Evolutionary conservation across 176 grass and related monocot species (phyloP).

Genomic region (Triticum turgidum): DNA sequence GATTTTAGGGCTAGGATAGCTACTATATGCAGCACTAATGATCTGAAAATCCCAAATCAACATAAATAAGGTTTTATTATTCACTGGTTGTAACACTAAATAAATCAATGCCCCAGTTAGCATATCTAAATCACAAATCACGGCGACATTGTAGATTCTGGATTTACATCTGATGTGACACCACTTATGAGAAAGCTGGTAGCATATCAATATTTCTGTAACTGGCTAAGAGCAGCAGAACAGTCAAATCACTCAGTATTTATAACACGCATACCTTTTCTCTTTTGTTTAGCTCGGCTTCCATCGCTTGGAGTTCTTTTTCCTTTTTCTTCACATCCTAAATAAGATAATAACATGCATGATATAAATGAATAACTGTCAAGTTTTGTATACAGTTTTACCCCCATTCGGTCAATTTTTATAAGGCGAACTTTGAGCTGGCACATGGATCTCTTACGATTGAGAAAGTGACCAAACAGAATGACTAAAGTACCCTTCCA

Average conservation of each 20-base stretch:
- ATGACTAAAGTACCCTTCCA: background rate
- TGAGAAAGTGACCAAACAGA: background rate
- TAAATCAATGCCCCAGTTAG: background rate
- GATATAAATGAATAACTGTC: background rate
- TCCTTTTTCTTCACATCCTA: conserved; percentile 97
- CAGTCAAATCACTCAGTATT: background rate
- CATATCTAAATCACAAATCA: conserved; percentile 11
- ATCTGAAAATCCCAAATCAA: background rate
- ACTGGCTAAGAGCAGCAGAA: conserved; percentile 7
- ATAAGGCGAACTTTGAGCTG: background rate
- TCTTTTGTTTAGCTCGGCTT: conserved; percentile 90
- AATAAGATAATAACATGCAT: conserved; percentile 19
- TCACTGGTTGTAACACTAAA: conserved; percentile 4
- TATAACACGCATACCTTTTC: conserved; percentile 63
- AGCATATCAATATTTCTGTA: conserved; percentile 12
- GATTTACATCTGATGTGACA: background rate
- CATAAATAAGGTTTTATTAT: conserved; percentile 19
- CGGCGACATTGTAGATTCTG: background rate
- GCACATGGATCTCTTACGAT: background rate
- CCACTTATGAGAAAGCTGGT: background rate
- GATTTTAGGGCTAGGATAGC: background rate
- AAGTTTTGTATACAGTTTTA: background rate
- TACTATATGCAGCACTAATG: conserved; percentile 13
- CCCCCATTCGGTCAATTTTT: background rate
- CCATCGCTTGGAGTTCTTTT: conserved; percentile 95